phyloP scores from a whole-genome alignment of 345 rosid genomes.

The Brassica rapa region DNA sequence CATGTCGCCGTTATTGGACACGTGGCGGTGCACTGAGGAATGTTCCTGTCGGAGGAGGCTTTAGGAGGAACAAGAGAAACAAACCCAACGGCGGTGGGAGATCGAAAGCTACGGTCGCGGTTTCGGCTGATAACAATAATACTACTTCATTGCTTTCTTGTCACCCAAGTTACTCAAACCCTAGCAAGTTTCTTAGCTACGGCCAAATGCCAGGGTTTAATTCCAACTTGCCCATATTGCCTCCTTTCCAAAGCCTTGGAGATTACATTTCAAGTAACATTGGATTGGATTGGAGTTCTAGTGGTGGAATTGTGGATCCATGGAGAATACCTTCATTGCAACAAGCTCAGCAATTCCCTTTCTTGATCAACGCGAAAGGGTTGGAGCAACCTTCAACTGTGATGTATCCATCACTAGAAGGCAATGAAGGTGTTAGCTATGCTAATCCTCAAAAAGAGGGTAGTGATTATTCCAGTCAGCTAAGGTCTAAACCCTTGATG shows the following conservation, averaged over 20 bases:
- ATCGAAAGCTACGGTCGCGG: constrained; percentile 32
- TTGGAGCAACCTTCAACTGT: constrained; percentile 31
- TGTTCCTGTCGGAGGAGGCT: constrained; percentile 89
- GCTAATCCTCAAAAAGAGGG: constrained; percentile 21
- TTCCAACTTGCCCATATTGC: constrained; percentile 21
- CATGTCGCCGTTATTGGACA: constrained; percentile 90
- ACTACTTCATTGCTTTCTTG: constrained; percentile 29
- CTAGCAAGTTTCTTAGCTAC: constrained; percentile 35
- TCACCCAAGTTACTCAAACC: constrained; percentile 40
- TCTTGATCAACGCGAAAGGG: constrained; percentile 28
- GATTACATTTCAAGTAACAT: constrained; percentile 26
- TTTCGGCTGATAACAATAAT: constrained; percentile 24
- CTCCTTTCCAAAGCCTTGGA: constrained; percentile 34
- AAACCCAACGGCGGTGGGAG: constrained; percentile 37
- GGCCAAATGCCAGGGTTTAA: constrained; percentile 25
- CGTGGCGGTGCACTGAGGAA: constrained; percentile 79
- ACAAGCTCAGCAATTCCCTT: constrained; percentile 39
- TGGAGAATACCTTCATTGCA: constrained; percentile 39
- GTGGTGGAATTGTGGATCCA: constrained; percentile 25
- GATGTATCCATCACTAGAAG: constrained; percentile 32
- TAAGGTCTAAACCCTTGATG: constrained; percentile 34
- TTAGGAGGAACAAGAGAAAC: constrained; percentile 74
- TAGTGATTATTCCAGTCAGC: constrained; percentile 12
- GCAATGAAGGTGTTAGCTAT: constrained; percentile 12
- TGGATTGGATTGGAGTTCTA: constrained; percentile 33